Percentiles rank a stretch among this genome's conserved stretches.
Conservation (phyloP, 306 rosid genomes). For the Citrullus colocynthis region DNA sequence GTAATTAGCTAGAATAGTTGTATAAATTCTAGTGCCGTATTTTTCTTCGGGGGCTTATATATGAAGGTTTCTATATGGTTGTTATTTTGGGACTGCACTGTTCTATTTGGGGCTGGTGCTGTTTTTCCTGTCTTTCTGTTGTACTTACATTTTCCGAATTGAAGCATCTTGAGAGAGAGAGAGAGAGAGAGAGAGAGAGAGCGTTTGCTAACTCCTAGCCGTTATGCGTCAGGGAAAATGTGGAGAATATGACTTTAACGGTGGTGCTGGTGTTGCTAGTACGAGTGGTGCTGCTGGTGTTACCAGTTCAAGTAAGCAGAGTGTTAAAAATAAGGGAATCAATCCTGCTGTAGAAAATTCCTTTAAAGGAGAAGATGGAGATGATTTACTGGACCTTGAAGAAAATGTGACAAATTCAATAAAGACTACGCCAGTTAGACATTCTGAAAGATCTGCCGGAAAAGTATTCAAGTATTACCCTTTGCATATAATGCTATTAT, state of each 20-base stretch:
- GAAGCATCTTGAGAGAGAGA: background rate
- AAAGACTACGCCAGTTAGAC: constrained; percentile 45
- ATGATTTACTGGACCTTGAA: constrained; percentile 39
- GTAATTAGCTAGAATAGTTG: background rate
- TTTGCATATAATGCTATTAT: background rate
- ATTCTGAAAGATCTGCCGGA: constrained; percentile 48
- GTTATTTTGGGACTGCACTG: background rate
- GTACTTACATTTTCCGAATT: too few species aligned
- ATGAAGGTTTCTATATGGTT: background rate
- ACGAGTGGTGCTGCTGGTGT: background rate
- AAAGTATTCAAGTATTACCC: constrained; percentile 56
- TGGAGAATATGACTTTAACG: constrained; percentile 57
- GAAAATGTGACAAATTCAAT: constrained; percentile 25
- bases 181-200: background rate
- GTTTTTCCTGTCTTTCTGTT: too few species aligned
- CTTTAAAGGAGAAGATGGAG: constrained; percentile 28
- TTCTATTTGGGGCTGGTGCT: background rate
- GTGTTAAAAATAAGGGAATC: constrained; percentile 25
- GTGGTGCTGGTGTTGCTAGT: constrained; percentile 57
- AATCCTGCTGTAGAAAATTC: constrained; percentile 25
- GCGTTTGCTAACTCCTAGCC: constrained; percentile 1
- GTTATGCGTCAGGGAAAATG: constrained; percentile 39
- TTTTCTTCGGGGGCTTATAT: background rate
- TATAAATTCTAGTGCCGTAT: background rate
- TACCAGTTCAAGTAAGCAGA: constrained; percentile 18